phyloP scores from a whole-genome alignment of 2,329 filamentous ascomycete species.

The Aspergillus felis region DNA sequence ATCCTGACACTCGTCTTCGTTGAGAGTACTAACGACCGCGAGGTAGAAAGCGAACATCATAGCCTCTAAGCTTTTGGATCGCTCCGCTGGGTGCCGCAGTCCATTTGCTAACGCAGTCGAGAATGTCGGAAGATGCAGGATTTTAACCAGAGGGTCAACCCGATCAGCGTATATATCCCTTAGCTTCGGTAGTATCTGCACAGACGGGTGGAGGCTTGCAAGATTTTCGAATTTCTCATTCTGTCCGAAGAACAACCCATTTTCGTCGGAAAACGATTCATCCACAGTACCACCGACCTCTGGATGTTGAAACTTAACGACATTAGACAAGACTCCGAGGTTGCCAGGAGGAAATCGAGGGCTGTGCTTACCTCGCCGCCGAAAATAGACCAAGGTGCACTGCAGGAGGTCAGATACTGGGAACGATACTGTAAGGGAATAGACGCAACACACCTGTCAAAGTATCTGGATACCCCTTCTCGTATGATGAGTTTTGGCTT shows the following conservation, averaged over 20 bases:
- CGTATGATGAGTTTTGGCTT: neutral
- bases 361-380: neutral
- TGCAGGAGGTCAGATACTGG: neutral
- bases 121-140: slow-evolving; percentile 61
- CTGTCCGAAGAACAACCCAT: slow-evolving; percentile 26
- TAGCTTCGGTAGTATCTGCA: slow-evolving; percentile 14
- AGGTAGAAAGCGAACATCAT: slow-evolving; percentile 62
- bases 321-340: neutral
- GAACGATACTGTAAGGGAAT: neutral
- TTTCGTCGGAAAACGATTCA: slow-evolving; percentile 57
- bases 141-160: slow-evolving; percentile 54
- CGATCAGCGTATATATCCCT: slow-evolving; percentile 19
- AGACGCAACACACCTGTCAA: neutral
- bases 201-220: slow-evolving; percentile 11
- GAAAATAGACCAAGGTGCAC: neutral
- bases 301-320: neutral
- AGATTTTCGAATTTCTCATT: neutral
- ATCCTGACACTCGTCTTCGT: slow-evolving; percentile 49
- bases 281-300: slow-evolving; percentile 49
- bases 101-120: slow-evolving; percentile 60
- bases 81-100: slow-evolving; percentile 50
- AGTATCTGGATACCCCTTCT: neutral
- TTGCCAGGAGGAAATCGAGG: neutral
- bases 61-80: slow-evolving; percentile 22
- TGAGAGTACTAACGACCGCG: slow-evolving; percentile 54